These are phyloP conservation scores for Pichia kudriavzevii DNA, from an alignment of 1,139 yeast genomes.

Conservation along the genomic window DNA sequence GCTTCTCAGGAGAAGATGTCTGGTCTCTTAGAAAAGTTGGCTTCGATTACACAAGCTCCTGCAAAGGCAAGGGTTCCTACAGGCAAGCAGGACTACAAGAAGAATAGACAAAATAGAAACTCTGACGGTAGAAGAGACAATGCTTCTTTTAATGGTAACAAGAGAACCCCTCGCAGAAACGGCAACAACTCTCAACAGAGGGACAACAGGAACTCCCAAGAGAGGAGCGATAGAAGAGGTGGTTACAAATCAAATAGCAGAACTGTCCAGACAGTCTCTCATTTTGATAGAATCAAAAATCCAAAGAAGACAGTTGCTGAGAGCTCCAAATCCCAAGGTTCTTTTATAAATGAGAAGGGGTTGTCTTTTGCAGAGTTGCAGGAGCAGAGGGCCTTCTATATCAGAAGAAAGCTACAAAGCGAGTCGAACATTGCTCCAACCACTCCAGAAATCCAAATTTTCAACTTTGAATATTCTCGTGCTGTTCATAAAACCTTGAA, in stretches of 20 bases:
- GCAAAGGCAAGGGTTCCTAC: too few relatives aligned
- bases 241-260: neutral
- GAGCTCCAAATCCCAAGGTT: neutral
- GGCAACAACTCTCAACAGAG: neutral
- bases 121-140: neutral
- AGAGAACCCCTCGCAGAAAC: too few relatives aligned
- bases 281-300: slow-evolving; percentile 14
- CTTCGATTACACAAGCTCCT: slow-evolving; percentile 6
- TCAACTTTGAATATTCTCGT: slow-evolving; percentile 11
- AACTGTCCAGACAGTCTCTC: slow-evolving; percentile 16
- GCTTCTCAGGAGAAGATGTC: slow-evolving; percentile 2
- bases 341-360: slow-evolving; percentile 11
- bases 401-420: slow-evolving; percentile 12
- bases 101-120: neutral
- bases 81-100: neutral
- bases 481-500: slow-evolving; percentile 6
- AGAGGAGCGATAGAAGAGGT: slow-evolving; percentile 2
- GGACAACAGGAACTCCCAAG: neutral
- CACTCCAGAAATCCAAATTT: slow-evolving; percentile 2
- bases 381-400: slow-evolving; percentile 12
- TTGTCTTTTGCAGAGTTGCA: slow-evolving; percentile 11
- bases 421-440: neutral
- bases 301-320: slow-evolving; percentile 1
- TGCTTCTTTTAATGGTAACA: too few relatives aligned
- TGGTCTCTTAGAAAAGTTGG: slow-evolving; percentile 7